A percentile compares a stretch with the other conserved stretches of the same genome.
phyloP scores from a whole-genome alignment of 192 early-diverging fungal species.

The Coemansia sp. region DNA sequence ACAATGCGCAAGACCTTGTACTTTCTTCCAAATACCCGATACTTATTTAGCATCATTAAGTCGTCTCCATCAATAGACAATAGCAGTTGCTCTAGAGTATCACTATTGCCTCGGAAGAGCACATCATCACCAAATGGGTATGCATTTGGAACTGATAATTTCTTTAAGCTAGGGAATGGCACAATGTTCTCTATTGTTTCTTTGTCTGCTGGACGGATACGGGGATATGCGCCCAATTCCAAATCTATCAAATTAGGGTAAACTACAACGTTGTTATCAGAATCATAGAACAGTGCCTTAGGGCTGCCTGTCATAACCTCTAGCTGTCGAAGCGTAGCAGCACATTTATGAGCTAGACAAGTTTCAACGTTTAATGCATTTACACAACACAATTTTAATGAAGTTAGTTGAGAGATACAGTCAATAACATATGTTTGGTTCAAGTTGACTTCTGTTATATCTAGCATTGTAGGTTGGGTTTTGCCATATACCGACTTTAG shows the following conservation, averaged over 20 bases:
- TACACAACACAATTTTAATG: too few species aligned
- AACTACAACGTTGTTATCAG: not conserved
- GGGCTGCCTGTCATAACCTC: not conserved
- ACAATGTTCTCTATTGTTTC: not conserved
- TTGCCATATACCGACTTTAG: too few species aligned
- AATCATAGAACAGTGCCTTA: not conserved
- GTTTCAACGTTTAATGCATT: not conserved
- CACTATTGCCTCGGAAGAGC: not conserved
- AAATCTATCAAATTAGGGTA: slow-evolving; percentile 3
- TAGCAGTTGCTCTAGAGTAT: not conserved
- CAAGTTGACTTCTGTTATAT: too few species aligned
- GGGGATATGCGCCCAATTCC: not conserved
- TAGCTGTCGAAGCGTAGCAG: not conserved
- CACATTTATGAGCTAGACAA: not conserved
- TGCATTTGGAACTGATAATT: not conserved
- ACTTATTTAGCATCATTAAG: not conserved
- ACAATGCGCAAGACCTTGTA: not conserved
- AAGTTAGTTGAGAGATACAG: too few species aligned
- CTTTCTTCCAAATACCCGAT: not conserved
- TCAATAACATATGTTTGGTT: too few species aligned
- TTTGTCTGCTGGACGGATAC: not conserved
- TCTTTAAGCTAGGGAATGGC: not conserved
- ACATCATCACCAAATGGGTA: not conserved
- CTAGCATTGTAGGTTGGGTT: too few species aligned
- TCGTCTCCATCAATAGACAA: not conserved